Evolutionary conservation across 371 early-diverging fungal species (phyloP), one percentile per base, ranked within the genome.

Genomic region (Zopfochytrium polystomum): DNA sequence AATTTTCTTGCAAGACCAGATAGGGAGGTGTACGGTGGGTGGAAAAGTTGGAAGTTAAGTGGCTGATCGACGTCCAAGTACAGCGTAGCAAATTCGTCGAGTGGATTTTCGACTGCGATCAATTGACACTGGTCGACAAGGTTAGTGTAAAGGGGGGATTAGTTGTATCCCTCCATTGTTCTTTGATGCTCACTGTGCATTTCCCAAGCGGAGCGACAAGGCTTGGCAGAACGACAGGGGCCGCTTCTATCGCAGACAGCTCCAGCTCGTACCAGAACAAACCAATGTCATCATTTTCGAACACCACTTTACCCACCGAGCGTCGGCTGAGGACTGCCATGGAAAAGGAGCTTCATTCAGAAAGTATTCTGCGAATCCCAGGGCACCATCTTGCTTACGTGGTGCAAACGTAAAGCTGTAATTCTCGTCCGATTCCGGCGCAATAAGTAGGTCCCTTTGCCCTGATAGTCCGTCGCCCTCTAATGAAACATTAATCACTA

Each of bases 251-350:
- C 0, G 75, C 75, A 7, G 62, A 66, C n/a, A 78, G 57, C 5
- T 55, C n/a, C 1, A 78, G 58, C 22, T 67, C 56, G 55, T 78
- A 78, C 75, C 75, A 74, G 44, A 78, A 78, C 47, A 72, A 73
- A 2, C 78, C 78, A 43, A 73, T 49, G 6, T 56, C 60, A 0
- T 63, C 65, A 48, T 65, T 77, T 18, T 47, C 30, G 55, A 77
- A 77, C 34, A 51, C 52, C 22, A 77, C 29, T 32, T 35, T 53
- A 4, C 77, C 77, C n/a, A 22, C 58, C 1, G 34, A 54, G 43
- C 31, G 49, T 55, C 53, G 25, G 53, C 58, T 43, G 5, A 70
- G 26, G 44, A 74, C 70, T 67, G 43, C 11, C 25, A 25, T 13
- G 22, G 20, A 58, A n/a, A 55, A 30, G 20, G 43, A 45, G 6